Conservation (phyloP, 2,329 filamentous ascomycete species). For the Sporothrix brasiliensis region DNA sequence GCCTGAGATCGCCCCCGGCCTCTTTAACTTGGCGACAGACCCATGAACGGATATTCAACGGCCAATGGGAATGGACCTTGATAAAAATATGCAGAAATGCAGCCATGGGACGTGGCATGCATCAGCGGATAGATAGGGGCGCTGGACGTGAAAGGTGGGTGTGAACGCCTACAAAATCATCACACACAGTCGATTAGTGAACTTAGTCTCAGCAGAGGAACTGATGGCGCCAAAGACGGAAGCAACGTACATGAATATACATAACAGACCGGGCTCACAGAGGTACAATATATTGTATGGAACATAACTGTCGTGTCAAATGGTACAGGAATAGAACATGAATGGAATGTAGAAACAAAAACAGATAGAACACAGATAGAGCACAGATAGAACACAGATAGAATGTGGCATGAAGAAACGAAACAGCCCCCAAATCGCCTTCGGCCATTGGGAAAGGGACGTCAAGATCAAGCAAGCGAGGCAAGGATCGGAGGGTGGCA, state of each 20-base stretch:
- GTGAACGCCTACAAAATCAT: not conserved
- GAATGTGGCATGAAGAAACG: not conserved
- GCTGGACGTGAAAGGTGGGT: not conserved
- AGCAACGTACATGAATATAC: not conserved
- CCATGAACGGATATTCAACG: not conserved
- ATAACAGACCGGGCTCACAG: not conserved
- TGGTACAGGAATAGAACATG: no score
- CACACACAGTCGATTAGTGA: conserved; percentile 9
- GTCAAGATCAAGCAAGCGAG: not conserved
- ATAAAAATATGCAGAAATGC: not conserved
- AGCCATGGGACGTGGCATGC: not conserved
- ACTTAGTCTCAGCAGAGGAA: not conserved
- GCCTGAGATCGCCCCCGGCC: conserved; percentile 23
- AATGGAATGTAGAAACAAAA: no score
- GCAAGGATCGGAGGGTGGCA: not conserved
- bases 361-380: no score
- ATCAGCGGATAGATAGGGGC: not conserved
- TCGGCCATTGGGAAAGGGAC: not conserved
- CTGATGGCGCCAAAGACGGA: not conserved
- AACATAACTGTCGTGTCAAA: not conserved
- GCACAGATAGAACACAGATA: not conserved
- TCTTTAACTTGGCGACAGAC: not conserved
- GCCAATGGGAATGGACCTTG: not conserved
- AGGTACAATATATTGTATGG: not conserved
- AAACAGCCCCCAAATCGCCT: conserved; percentile 7